phyloP scores from a whole-genome alignment of 2,329 filamentous ascomycete species.

The Talaromyces albobiverticillius region DNA sequence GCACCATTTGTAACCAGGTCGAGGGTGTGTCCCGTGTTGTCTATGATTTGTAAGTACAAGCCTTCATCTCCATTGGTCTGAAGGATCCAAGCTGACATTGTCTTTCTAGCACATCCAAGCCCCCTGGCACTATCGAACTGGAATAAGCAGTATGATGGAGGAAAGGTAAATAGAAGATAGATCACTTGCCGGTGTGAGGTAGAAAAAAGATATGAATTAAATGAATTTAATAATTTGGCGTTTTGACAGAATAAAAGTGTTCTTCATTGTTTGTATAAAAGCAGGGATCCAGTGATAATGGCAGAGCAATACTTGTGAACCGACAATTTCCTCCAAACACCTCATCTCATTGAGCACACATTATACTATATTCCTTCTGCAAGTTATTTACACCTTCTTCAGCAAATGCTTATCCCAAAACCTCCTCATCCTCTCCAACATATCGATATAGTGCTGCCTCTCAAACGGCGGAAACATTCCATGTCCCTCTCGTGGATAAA shows the following conservation, averaged over 20 bases:
- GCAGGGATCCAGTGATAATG: too few relatives aligned
- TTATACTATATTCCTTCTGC: too few relatives aligned
- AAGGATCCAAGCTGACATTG: neutral
- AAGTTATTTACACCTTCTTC: too few relatives aligned
- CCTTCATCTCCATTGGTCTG: neutral
- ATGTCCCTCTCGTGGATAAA: neutral
- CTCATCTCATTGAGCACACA: too few relatives aligned
- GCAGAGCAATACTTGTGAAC: too few relatives aligned
- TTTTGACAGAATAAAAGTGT: neutral
- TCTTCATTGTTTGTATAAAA: neutral
- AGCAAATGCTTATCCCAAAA: neutral
- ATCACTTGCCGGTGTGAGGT: neutral
- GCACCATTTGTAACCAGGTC: slow-evolving; percentile 73
- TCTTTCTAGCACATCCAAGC: neutral
- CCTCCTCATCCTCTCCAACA: neutral
- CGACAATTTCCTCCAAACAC: too few relatives aligned
- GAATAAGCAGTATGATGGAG: neutral
- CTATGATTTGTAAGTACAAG: slow-evolving; percentile 53
- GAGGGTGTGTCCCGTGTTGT: slow-evolving; percentile 68
- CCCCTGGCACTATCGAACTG: slow-evolving; percentile 1
- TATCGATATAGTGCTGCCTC: neutral
- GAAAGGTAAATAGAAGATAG: too few relatives aligned
- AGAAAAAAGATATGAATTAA: neutral
- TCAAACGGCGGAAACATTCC: neutral
- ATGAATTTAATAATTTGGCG: neutral